Base-by-base conservation (phyloP, 1,284 basidiomycete species). In the Microbotryomycetes sp. region DNA sequence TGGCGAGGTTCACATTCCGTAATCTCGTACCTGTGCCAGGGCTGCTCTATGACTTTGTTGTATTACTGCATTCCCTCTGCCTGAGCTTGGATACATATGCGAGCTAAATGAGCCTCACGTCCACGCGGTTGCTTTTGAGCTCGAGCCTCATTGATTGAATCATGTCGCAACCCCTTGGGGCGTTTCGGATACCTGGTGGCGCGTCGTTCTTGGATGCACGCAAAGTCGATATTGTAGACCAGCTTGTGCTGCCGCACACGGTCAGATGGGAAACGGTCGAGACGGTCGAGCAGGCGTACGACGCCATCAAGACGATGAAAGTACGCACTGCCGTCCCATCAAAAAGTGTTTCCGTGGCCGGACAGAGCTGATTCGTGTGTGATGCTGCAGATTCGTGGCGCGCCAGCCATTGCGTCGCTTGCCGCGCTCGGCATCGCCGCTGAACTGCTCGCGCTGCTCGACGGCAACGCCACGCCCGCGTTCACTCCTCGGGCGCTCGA, bases 231-330 rank as follows among this genome's bases (percentile, higher is more conserved):
- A 73, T 73, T 29, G 64, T 73, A 48, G 71, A 73, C 60, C 71
- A 70, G 57, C 69, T 69, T 16, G 48, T 61, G 7, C 64, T 72
- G 11, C 71, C 70, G 0, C 91, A 94, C 74, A 81, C 81, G 1
- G 84, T 86, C 31, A 81, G 85, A 66, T 92, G 85, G 77, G 75
- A 90, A 46, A 75, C 80, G 49, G 85, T 94, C 54, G 78, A 81
- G 31, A 82, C 84, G 21, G 79, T 89, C 60, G 83, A 90, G 62
- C 82, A 91, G 55, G 91, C 91, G 0, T 86, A 88, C 75, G 87
- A 89, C 73, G 91, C 90, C 6, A 94, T 94, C 77, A 91, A 89
- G 77, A 81, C 85, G 15, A 94, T 96, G 91, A 89, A 89, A 81
- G 88, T 85, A 61, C 41, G 76, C 68, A 18, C 45, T 29, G 45